Conservation (phyloP, 208 protist genomes). For the Leishmania arabica region DNA sequence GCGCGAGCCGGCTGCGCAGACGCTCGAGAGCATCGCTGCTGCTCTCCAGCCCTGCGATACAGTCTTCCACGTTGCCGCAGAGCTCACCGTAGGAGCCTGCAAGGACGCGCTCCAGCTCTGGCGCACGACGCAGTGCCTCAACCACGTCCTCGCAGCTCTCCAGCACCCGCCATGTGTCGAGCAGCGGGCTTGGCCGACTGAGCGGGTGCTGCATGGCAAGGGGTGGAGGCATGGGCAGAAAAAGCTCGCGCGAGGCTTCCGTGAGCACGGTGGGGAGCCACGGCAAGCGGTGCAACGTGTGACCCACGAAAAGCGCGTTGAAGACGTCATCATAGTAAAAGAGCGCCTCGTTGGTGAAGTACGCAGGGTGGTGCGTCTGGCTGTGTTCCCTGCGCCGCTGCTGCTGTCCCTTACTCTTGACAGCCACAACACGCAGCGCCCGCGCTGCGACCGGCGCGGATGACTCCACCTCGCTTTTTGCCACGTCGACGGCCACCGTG, state of each 20-base stretch:
- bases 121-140: slow-evolving; percentile 41
- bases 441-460: slow-evolving; percentile 5
- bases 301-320: slow-evolving; percentile 47
- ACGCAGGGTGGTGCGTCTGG: slow-evolving; percentile 36
- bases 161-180: slow-evolving; percentile 53
- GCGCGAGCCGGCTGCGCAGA: slow-evolving; percentile 69
- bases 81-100: slow-evolving; percentile 61
- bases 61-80: slow-evolving; percentile 55
- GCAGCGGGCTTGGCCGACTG: slow-evolving; percentile 22
- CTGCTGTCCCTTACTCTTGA: slow-evolving; percentile 25
- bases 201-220: slow-evolving; percentile 31
- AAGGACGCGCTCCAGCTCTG: slow-evolving; percentile 61
- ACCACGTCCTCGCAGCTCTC: slow-evolving; percentile 35
- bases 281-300: slow-evolving; percentile 46
- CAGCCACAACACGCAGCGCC: slow-evolving; percentile 25
- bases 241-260: slow-evolving; percentile 33
- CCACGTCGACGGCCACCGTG: slow-evolving; percentile 30
- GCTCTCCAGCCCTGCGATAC: slow-evolving; percentile 39
- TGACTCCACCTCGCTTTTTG: not conserved
- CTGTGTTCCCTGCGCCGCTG: slow-evolving; percentile 33
- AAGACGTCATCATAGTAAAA: slow-evolving; percentile 73
- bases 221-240: slow-evolving; percentile 49
- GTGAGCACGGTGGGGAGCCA: slow-evolving; percentile 63
- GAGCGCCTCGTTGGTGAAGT: slow-evolving; percentile 63
- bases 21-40: slow-evolving; percentile 46